A percentile compares a stretch with the other conserved stretches of the same genome.
These are phyloP conservation scores for Dactylonectria estremocensis DNA, from an alignment of 2,329 filamentous ascomycete genomes.

Conservation along the genomic window DNA sequence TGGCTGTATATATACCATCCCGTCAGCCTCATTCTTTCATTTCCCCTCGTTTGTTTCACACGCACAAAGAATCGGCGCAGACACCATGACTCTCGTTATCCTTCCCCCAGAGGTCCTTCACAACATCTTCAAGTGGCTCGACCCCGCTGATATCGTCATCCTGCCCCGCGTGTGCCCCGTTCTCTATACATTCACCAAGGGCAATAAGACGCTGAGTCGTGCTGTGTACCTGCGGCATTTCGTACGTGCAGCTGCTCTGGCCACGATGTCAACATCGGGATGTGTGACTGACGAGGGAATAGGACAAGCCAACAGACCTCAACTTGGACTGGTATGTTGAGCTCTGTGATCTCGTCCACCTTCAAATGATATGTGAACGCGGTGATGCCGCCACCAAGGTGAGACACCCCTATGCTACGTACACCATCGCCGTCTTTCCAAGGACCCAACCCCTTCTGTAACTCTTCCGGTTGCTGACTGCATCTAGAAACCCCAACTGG, in stretches of 20 bases:
- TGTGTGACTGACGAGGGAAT: not conserved
- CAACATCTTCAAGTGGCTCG: slow-evolving; percentile 70
- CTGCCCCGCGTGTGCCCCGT: slow-evolving; percentile 67
- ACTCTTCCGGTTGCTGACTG: not conserved
- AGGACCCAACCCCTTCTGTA: too few species aligned
- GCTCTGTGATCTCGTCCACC: slow-evolving; percentile 60
- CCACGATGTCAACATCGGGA: not conserved
- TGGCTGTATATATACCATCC: not conserved
- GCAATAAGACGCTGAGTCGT: slow-evolving; percentile 73
- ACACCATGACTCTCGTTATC: slow-evolving; percentile 40
- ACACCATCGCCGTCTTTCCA: not conserved
- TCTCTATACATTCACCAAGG: slow-evolving; percentile 69
- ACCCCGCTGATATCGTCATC: slow-evolving; percentile 69
- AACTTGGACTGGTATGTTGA: slow-evolving; percentile 61
- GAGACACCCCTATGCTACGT: slow-evolving; percentile 20
- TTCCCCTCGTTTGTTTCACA: not conserved
- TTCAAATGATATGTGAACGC: slow-evolving; percentile 61
- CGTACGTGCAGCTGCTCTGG: slow-evolving; percentile 58
- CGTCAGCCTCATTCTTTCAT: slow-evolving; percentile 1
- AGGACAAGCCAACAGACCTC: slow-evolving; percentile 54
- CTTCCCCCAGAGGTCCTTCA: slow-evolving; percentile 77
- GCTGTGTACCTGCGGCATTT: slow-evolving; percentile 72
- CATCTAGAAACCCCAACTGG: slow-evolving; percentile 59
- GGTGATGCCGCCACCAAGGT: slow-evolving; percentile 58
- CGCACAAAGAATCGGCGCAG: slow-evolving; percentile 25